Evolutionary conservation across 2,329 filamentous ascomycete genomes (phyloP).

Genomic region (Calonectria pseudoturangicola): DNA sequence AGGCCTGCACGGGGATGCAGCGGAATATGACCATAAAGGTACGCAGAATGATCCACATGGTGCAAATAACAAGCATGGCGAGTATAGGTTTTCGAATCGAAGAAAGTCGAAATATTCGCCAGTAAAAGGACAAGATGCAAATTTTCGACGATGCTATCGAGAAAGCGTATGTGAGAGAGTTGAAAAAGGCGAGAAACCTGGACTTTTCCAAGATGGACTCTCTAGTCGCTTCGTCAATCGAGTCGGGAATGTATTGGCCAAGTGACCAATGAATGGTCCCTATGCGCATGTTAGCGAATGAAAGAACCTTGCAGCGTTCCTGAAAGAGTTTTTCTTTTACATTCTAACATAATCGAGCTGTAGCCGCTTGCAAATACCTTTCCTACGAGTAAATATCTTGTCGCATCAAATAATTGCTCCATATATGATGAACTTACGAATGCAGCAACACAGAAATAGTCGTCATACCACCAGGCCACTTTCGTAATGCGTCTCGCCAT

Average conservation of each 20-base stretch:
- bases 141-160: constrained; percentile 56
- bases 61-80: constrained; percentile 48
- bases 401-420: fast-evolving
- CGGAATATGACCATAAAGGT: constrained; percentile 60
- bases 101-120: constrained; percentile 55
- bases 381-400: constrained; percentile 35
- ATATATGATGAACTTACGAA: constrained; percentile 46
- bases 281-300: constrained; percentile 35
- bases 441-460: constrained; percentile 49
- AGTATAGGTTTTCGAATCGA: constrained; percentile 55
- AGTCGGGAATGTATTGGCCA: constrained; percentile 43
- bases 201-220: constrained; percentile 44
- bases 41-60: constrained; percentile 55
- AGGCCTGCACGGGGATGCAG: constrained; percentile 58
- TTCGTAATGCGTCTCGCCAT: constrained; percentile 52
- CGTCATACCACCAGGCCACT: constrained; percentile 51
- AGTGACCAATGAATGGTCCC: constrained; percentile 47
- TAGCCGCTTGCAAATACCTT: constrained; percentile 47
- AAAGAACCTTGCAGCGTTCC: fast-evolving
- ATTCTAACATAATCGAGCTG: constrained; percentile 43
- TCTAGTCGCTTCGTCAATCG: constrained; percentile 32
- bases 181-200: constrained; percentile 45
- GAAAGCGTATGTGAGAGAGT: constrained; percentile 50
- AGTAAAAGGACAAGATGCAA: constrained; percentile 57
- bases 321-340: constrained; percentile 26